Base-by-base conservation (phyloP, 2,329 filamentous ascomycete species). In the Curvularia lunata region DNA sequence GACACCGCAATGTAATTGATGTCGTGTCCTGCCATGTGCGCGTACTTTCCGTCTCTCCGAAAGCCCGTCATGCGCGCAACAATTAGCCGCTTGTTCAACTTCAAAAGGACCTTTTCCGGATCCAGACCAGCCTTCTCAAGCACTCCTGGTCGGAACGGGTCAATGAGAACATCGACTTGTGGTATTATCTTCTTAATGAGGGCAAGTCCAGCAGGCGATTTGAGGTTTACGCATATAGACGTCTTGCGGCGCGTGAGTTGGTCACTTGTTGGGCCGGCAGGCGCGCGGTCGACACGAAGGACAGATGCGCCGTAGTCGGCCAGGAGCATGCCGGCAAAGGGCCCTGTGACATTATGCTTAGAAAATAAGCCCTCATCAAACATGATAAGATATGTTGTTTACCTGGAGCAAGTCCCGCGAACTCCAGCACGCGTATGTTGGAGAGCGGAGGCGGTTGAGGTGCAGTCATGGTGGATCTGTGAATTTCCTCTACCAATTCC, bases 1-100 rank as follows among this genome's bases (percentile, higher is more conserved):
- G 89, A 90, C 0, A 97, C 91, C 48, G 93, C 91, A 41, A 98
- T 88, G 77, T 98, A 98, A 74, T 98, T 97, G 76, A 97, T 97
- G 75, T 97, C 93, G 74, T 97, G 93, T 5, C 93, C 93, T 0
- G 93, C 92, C 93, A 97, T 97, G 69, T 84, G 79, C 47, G 85
- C 86, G 78, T 97, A 98, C 68, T 87, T 88, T 0, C 93, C 94
- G 77, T 96, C 91, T 38, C 93, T 84, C 12, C 94, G 84, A 77
- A 97, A 98, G 0, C 94, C 94, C 2, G 92, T 95, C 85, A 98
- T 89, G 40, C 94, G 88, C 7, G 86, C 92, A 55, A 96, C 87
- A 52, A 98, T 86, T 2, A 98, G 80, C 0, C 88, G 82, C 10
- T 88, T 89, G 75, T 97, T 97, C 18, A 85, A 72, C 23, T 78